phyloP scores from a whole-genome alignment of 352 stramenopile genomes.

The Pythium monospermum region DNA sequence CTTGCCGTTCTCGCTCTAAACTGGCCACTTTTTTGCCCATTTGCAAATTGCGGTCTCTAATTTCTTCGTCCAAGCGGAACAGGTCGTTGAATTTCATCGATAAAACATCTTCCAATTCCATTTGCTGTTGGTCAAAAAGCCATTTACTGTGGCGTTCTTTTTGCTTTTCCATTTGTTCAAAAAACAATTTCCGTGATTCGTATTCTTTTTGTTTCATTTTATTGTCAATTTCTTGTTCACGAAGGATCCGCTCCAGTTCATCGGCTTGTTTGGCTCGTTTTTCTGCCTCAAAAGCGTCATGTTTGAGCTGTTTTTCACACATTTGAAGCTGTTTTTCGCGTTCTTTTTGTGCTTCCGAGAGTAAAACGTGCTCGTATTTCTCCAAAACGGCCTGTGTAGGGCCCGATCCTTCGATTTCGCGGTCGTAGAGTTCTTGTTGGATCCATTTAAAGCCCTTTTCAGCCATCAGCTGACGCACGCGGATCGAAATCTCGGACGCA shows the following conservation, averaged over 20 bases:
- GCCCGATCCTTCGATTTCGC: slow-evolving; percentile 54
- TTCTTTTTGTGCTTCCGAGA: slow-evolving; percentile 24
- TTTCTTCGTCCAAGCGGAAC: slow-evolving; percentile 24
- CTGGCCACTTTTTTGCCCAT: slow-evolving; percentile 41
- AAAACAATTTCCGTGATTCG: slow-evolving; percentile 44
- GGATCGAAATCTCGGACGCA: slow-evolving; percentile 1
- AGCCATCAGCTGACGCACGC: slow-evolving; percentile 27
- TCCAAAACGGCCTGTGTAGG: slow-evolving; percentile 35
- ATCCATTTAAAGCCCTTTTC: slow-evolving; percentile 59
- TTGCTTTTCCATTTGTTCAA: slow-evolving; percentile 54
- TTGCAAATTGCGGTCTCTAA: slow-evolving; percentile 28
- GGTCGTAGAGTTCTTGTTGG: slow-evolving; percentile 78
- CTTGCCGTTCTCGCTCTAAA: slow-evolving; percentile 41
- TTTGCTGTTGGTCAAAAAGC: slow-evolving; percentile 41
- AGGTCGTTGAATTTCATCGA: slow-evolving; percentile 46
- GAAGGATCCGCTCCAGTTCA: slow-evolving; percentile 29
- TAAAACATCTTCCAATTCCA: slow-evolving; percentile 49
- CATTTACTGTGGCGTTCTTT: slow-evolving; percentile 32
- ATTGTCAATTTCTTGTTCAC: slow-evolving; percentile 28
- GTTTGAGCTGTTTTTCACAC: slow-evolving; percentile 2
- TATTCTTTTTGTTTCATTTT: slow-evolving; percentile 42
- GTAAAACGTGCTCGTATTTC: slow-evolving; percentile 36
- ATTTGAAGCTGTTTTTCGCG: neutral
- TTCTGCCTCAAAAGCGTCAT: slow-evolving; percentile 25
- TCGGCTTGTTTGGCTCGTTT: slow-evolving; percentile 36